Conservation (phyloP, 129 eudicot species). For the Pittosporum tobira region DNA sequence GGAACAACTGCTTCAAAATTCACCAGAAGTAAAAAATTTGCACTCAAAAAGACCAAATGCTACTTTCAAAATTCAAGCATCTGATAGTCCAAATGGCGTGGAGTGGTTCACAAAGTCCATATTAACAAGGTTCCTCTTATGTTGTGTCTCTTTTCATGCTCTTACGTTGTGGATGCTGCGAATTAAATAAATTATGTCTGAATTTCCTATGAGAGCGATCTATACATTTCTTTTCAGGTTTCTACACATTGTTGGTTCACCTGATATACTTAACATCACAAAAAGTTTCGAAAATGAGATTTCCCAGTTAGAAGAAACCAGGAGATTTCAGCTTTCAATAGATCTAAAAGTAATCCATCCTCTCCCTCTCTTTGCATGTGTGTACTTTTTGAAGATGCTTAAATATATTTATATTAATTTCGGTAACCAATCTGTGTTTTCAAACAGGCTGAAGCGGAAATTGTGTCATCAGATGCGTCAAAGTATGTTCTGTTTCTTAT, state of each 20-base stretch:
- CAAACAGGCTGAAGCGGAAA: conserved; percentile 51
- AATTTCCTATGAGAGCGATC: background rate
- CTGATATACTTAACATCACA: conserved; percentile 33
- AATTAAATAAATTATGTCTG: conserved; percentile 5
- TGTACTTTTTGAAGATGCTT: background rate
- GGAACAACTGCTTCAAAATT: conserved; percentile 53
- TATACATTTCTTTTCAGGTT: conserved; percentile 35
- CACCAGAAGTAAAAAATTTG: conserved; percentile 36
- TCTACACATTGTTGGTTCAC: conserved; percentile 44
- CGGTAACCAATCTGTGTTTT: background rate
- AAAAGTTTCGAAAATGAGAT: conserved; percentile 48
- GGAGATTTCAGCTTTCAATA: conserved; percentile 68
- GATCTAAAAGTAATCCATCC: conserved; percentile 34
- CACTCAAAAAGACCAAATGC: conserved; percentile 42
- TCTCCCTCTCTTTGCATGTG: background rate
- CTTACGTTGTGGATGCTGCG: background rate
- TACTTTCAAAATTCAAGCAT: conserved; percentile 44
- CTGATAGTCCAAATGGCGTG: conserved; percentile 21
- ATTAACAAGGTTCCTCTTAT: conserved; percentile 49
- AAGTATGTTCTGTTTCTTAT: conserved; percentile 43
- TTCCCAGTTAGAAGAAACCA: conserved; percentile 71
- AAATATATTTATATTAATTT: background rate
- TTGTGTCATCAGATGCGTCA: conserved; percentile 55
- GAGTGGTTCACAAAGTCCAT: conserved; percentile 74
- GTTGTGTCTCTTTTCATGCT: conserved; percentile 5